These are phyloP conservation scores for Phylloboletellus chloephorus DNA, from an alignment of 1,284 basidiomycete genomes.

Conservation along the genomic window DNA sequence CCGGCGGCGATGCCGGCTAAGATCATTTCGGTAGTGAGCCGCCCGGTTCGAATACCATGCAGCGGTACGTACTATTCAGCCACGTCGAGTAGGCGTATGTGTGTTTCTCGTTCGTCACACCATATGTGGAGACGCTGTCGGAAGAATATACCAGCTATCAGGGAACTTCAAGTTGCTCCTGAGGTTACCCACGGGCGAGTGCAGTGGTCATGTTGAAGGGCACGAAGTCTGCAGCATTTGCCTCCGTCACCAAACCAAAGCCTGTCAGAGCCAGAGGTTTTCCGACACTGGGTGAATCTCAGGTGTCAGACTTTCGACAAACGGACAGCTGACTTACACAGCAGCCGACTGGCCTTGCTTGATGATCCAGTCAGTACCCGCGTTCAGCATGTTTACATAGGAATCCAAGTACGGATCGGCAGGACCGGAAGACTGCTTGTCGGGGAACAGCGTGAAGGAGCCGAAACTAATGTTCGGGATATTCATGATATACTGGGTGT, in stretches of 20 bases:
- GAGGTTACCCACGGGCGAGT: slow-evolving; percentile 32
- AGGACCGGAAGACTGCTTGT: slow-evolving; percentile 50
- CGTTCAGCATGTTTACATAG: slow-evolving; percentile 49
- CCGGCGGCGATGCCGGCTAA: slow-evolving; percentile 41
- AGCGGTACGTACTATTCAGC: slow-evolving; percentile 38
- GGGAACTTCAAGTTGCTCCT: background rate
- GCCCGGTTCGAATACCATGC: background rate
- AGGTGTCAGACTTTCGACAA: slow-evolving; percentile 8
- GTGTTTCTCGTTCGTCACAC: slow-evolving; percentile 48
- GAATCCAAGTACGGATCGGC: slow-evolving; percentile 41
- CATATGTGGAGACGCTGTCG: slow-evolving; percentile 32
- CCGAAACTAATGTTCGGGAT: slow-evolving; percentile 53
- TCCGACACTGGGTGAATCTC: slow-evolving; percentile 36
- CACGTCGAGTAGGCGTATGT: slow-evolving; percentile 49
- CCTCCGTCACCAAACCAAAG: slow-evolving; percentile 60
- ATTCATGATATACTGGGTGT: slow-evolving; percentile 58
- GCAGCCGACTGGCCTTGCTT: slow-evolving; percentile 40
- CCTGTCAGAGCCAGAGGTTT: slow-evolving; percentile 54
- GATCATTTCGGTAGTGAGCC: slow-evolving; percentile 7
- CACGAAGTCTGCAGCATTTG: slow-evolving; percentile 47
- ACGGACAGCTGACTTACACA: slow-evolving; percentile 35
- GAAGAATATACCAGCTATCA: slow-evolving; percentile 4
- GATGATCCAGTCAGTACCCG: slow-evolving; percentile 52
- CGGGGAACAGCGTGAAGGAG: slow-evolving; percentile 62
- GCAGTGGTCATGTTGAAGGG: slow-evolving; percentile 53